phyloP scores from a whole-genome alignment of 2,329 filamentous ascomycete genomes.

The Penicillium olsonii region DNA sequence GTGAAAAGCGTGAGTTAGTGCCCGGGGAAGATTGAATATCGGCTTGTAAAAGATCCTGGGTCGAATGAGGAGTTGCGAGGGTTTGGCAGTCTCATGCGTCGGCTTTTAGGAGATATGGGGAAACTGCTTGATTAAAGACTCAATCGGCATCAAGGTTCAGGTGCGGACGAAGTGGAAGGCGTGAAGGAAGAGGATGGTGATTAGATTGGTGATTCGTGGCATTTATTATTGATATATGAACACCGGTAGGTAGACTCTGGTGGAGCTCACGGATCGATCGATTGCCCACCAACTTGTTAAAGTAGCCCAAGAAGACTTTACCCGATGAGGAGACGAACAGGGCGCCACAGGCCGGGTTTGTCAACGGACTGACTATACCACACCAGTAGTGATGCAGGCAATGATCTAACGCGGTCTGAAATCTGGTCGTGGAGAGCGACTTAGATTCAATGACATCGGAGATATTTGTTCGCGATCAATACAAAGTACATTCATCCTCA shows the following conservation, averaged over 20 bases:
- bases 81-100: background rate
- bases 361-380: background rate
- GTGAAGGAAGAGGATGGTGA: too few species aligned
- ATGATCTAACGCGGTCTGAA: too few species aligned
- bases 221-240: conserved; percentile 60
- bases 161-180: background rate
- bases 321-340: conserved; percentile 60
- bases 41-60: too few species aligned
- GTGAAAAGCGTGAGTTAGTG: too few species aligned
- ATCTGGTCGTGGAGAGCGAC: too few species aligned
- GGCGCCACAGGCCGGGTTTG: conserved; percentile 48
- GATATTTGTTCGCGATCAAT: too few species aligned
- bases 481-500: too few species aligned
- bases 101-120: background rate
- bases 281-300: conserved; percentile 54
- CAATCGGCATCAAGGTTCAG: background rate
- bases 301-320: conserved; percentile 53
- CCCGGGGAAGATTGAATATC: too few species aligned
- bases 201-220: conserved; percentile 51
- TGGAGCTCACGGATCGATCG: conserved; percentile 53
- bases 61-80: background rate
- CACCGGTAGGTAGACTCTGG: conserved; percentile 60
- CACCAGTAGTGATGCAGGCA: background rate
- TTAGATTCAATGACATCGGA: too few species aligned
- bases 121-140: background rate